Conservation (phyloP, 1,284 basidiomycete species). For the Rhodotorula mucilaginosa region DNA sequence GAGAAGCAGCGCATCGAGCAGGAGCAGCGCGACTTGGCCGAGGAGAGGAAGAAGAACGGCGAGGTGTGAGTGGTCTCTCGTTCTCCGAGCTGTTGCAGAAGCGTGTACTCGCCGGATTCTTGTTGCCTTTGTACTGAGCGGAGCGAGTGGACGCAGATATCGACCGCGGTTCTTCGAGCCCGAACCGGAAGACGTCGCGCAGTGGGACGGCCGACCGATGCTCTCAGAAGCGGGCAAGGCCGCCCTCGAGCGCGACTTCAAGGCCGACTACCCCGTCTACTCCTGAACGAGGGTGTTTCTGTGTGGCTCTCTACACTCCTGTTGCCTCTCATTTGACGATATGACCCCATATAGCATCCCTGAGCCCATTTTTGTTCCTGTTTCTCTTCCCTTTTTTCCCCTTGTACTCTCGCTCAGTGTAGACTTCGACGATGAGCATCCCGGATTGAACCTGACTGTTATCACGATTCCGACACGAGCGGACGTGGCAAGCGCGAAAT, state of each 20-base stretch:
- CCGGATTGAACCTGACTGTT: neutral
- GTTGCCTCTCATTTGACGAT: no score
- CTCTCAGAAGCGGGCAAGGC: slow-evolving; percentile 59
- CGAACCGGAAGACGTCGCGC: slow-evolving; percentile 51
- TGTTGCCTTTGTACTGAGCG: neutral
- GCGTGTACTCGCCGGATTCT: neutral
- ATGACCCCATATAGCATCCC: no score
- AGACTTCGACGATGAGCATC: neutral
- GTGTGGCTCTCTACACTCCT: neutral
- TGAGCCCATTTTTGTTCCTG: neutral
- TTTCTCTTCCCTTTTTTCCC: neutral
- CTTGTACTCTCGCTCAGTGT: neutral
- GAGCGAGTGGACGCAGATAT: slow-evolving; percentile 58
- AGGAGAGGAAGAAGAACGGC: slow-evolving; percentile 74
- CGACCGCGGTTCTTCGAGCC: slow-evolving; percentile 74
- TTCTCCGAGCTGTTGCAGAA: neutral
- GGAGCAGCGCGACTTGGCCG: slow-evolving; percentile 78
- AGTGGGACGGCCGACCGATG: slow-evolving; percentile 67
- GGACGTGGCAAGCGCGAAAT: neutral
- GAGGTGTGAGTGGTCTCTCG: slow-evolving; percentile 61
- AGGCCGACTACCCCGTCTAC: slow-evolving; percentile 20
- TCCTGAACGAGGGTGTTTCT: neutral
- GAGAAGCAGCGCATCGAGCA: slow-evolving; percentile 87
- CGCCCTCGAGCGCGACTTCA: slow-evolving; percentile 48
- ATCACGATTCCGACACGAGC: neutral